A percentile compares a stretch with the other conserved stretches of the same genome.
These are phyloP conservation scores for Cystobasidium sp. DNA, from an alignment of 1,284 basidiomycete genomes.

Conservation along the genomic window DNA sequence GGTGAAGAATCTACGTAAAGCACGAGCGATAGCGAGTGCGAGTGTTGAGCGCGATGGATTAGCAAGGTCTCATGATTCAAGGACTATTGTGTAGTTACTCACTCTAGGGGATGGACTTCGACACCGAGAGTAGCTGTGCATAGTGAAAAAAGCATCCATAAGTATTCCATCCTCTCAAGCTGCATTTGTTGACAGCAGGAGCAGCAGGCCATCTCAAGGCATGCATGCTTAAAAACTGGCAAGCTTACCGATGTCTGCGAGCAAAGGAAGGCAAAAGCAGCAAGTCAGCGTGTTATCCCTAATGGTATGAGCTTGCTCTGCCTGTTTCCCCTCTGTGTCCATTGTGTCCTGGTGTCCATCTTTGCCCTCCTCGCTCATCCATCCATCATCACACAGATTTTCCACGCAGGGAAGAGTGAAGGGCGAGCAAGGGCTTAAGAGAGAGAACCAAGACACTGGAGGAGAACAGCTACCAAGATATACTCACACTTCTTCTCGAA, in stretches of 20 bases:
- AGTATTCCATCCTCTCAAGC: no score
- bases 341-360: no score
- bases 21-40: neutral
- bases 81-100: neutral
- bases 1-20: conserved; percentile 75
- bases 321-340: conserved; percentile 5
- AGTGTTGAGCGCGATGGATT: no score
- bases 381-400: conserved; percentile 2
- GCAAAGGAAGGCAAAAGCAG: neutral
- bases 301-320: no score
- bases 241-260: conserved; percentile 41
- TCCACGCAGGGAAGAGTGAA: neutral
- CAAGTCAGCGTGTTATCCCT: neutral
- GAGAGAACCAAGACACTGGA: no score
- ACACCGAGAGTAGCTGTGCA: conserved; percentile 94
- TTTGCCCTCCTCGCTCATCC: neutral
- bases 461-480: no score
- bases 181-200: no score
- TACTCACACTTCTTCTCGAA: conserved; percentile 99
- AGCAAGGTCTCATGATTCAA: no score
- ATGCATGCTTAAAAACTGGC: neutral
- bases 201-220: no score
- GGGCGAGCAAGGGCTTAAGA: neutral
- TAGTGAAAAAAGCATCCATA: neutral
- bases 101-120: conserved; percentile 89